Percentiles rank a stretch among this genome's conserved stretches.
Conservation (phyloP, 345 rosid species). For the Gossypium turneri region DNA sequence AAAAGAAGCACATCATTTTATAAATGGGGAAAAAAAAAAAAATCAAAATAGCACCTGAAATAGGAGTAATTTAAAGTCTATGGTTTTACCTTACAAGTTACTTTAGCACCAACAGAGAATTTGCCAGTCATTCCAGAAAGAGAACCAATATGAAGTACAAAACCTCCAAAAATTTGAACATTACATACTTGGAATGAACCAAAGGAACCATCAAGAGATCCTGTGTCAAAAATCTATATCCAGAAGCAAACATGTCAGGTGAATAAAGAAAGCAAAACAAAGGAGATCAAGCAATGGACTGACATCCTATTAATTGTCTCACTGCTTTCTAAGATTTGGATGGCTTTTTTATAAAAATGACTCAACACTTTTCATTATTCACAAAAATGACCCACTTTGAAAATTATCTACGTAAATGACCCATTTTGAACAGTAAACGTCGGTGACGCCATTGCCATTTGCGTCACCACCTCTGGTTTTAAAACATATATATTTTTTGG, state of each 20-base stretch:
- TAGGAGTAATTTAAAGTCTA: conserved; percentile 5
- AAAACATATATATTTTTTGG: too few species aligned
- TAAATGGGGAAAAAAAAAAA: background rate
- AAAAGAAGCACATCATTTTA: background rate
- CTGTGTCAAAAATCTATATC: conserved; percentile 7
- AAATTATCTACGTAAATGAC: too few species aligned
- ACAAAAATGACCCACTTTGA: too few species aligned
- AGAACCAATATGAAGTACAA: conserved; percentile 82
- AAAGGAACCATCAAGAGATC: conserved; percentile 3
- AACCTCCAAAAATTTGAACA: conserved; percentile 91
- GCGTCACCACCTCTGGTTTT: too few species aligned
- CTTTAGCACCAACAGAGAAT: conserved; percentile 65
- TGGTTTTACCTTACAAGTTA: conserved; percentile 64
- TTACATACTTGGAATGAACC: conserved; percentile 57
- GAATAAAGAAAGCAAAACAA: background rate
- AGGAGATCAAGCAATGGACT: background rate
- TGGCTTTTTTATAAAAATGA: background rate
- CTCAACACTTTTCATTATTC: too few species aligned
- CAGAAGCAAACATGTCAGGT: conserved; percentile 4
- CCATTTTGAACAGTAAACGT: too few species aligned
- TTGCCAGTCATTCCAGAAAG: conserved; percentile 38
- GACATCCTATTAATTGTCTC: background rate
- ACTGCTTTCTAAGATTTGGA: background rate
- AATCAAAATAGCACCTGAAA: too few species aligned
- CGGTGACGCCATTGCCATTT: too few species aligned